Percentiles rank a stretch among this genome's conserved stretches.
These are phyloP conservation scores for Misopates orontium DNA, from an alignment of 257 asterid species.

Conservation along the genomic window DNA sequence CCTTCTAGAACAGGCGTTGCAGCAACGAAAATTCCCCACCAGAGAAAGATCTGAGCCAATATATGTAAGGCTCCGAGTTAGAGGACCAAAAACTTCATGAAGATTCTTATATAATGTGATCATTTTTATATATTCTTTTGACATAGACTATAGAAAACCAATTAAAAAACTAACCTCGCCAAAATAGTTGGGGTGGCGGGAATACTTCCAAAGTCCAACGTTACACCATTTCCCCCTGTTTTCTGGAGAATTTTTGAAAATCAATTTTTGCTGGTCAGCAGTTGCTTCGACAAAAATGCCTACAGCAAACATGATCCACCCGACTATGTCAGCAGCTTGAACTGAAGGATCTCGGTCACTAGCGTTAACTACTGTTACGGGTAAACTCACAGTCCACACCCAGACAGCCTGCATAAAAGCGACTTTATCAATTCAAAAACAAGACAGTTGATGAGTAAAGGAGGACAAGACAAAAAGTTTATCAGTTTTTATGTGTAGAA, in stretches of 20 bases:
- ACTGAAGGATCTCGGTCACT: conserved; percentile 64
- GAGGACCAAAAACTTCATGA: not conserved
- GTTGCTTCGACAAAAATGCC: conserved; percentile 75
- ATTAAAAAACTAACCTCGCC: conserved; percentile 70
- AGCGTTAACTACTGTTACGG: conserved; percentile 87
- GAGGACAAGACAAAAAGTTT: not conserved
- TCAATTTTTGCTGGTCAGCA: conserved; percentile 86
- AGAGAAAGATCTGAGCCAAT: conserved; percentile 68
- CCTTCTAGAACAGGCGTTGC: conserved; percentile 77
- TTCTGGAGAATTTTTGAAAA: conserved; percentile 63
- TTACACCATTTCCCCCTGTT: conserved; percentile 89
- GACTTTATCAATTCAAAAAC: not conserved
- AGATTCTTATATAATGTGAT: conserved; percentile 7
- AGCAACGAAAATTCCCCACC: conserved; percentile 98
- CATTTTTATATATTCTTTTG: too few relatives aligned
- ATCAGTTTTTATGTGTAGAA: not conserved
- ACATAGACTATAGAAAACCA: too few relatives aligned
- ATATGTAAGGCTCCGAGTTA: conserved; percentile 7
- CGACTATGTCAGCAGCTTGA: conserved; percentile 65
- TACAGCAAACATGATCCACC: conserved; percentile 78
- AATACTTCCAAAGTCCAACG: conserved; percentile 83
- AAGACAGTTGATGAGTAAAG: too few relatives aligned
- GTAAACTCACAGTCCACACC: conserved; percentile 99
- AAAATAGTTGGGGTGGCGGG: conserved; percentile 97
- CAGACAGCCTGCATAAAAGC: conserved; percentile 68